Evolutionary conservation across 2,329 filamentous ascomycete genomes (phyloP).

Genomic region (Cladosporium austrohemisphaericum): DNA sequence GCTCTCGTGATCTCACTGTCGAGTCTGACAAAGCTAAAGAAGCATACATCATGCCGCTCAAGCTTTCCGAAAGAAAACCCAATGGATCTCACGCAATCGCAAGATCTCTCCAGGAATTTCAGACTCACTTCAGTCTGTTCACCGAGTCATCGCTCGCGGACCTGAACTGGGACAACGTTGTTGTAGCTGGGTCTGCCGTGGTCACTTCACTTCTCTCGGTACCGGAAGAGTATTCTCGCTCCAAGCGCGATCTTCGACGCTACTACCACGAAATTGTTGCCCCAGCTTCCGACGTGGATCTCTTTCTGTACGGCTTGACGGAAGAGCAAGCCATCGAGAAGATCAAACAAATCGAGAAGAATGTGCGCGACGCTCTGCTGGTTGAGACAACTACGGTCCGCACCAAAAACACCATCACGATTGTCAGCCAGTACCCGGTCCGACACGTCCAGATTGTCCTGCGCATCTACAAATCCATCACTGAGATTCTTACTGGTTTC

Average conservation of each 20-base stretch:
- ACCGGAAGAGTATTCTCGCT: conserved; percentile 47
- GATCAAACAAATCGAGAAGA: conserved; percentile 74
- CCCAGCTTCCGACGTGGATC: conserved; percentile 80
- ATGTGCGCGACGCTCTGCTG: conserved; percentile 72
- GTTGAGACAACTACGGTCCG: conserved; percentile 80
- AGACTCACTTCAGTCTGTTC: conserved; percentile 75
- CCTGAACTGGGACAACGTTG: conserved; percentile 76
- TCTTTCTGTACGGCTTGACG: conserved; percentile 76
- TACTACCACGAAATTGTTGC: conserved; percentile 81
- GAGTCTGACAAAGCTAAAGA: conserved; percentile 61
- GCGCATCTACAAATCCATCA: conserved; percentile 77
- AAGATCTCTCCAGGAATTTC: conserved; percentile 64
- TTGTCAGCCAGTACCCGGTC: conserved; percentile 66
- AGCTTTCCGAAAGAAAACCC: conserved; percentile 57
- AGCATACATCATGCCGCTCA: conserved; percentile 66
- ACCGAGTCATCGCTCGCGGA: conserved; percentile 73
- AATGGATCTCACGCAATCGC: conserved; percentile 67
- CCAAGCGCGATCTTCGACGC: conserved; percentile 40
- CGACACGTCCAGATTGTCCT: conserved; percentile 84
- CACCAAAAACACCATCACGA: conserved; percentile 84
- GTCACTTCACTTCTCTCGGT: conserved; percentile 70
- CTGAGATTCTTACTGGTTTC: conserved; percentile 82
- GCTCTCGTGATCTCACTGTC: conserved; percentile 55
- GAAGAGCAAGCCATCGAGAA: conserved; percentile 77
- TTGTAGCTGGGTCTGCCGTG: conserved; percentile 76